phyloP scores from a whole-genome alignment of 257 asterid species.

The Solanum rostratum region DNA sequence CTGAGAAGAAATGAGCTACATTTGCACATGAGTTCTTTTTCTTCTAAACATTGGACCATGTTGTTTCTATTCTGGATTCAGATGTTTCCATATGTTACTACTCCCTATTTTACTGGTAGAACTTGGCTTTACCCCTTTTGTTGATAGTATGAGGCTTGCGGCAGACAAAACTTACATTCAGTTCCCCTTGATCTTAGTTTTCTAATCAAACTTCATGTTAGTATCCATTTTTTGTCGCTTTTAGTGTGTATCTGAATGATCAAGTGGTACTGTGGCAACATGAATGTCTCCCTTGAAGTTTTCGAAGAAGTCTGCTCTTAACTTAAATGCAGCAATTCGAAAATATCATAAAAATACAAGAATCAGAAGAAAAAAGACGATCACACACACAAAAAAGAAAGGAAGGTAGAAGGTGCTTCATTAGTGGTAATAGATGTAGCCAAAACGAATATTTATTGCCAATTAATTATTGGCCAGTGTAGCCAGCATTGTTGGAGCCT shows the following conservation, averaged over 20 bases:
- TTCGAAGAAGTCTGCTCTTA: neutral
- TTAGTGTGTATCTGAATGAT: neutral
- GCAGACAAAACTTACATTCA: neutral
- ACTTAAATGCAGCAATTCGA: neutral
- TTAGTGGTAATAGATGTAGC: neutral
- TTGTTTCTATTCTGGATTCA: neutral
- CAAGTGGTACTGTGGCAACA: neutral
- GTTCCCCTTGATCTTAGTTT: neutral
- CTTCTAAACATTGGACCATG: neutral
- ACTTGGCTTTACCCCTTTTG: neutral
- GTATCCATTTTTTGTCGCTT: neutral
- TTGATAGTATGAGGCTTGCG: neutral
- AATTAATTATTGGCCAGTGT: neutral
- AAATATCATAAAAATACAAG: too few relatives aligned
- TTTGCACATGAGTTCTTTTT: neutral
- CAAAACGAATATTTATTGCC: too few relatives aligned
- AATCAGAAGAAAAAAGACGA: too few relatives aligned
- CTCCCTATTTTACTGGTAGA: neutral
- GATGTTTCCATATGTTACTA: neutral
- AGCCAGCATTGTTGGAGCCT: neutral
- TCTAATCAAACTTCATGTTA: too few relatives aligned
- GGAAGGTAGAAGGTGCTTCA: too few relatives aligned
- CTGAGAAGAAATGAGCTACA: slow-evolving; percentile 43
- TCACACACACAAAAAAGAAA: too few relatives aligned
- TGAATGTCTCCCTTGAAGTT: neutral